Conservation (phyloP, 768 basidiomycete species). For the Neoboletus magnificus region DNA sequence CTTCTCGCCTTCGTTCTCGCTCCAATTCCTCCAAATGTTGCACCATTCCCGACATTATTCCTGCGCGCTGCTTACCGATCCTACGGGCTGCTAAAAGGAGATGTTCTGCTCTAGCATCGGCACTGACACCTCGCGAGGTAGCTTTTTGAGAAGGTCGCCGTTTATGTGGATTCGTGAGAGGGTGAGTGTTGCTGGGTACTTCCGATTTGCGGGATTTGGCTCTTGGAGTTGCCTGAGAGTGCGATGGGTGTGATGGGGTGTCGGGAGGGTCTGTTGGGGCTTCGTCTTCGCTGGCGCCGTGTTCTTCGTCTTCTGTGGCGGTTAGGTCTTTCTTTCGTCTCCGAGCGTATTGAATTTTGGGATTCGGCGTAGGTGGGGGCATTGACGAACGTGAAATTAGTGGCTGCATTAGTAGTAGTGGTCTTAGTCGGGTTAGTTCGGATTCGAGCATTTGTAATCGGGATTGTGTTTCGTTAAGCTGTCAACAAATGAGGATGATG, state of each 20-base stretch:
- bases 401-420: slow-evolving; percentile 66
- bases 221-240: slow-evolving; percentile 21
- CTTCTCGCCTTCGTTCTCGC: slow-evolving; percentile 27
- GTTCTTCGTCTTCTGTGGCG: slow-evolving; percentile 27
- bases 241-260: slow-evolving; percentile 14
- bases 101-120: slow-evolving; percentile 72
- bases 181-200: slow-evolving; percentile 5
- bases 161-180: slow-evolving; percentile 13
- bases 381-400: slow-evolving; percentile 26
- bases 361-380: slow-evolving; percentile 22
- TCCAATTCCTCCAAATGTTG: slow-evolving; percentile 34
- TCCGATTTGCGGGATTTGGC: slow-evolving; percentile 23
- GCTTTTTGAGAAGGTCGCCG: slow-evolving; percentile 28
- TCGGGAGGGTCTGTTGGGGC: slow-evolving; percentile 15
- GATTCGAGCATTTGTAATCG: slow-evolving; percentile 56
- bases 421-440: slow-evolving; percentile 63
- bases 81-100: slow-evolving; percentile 68
- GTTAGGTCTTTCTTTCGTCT: slow-evolving; percentile 27
- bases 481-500: slow-evolving; percentile 11
- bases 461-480: slow-evolving; percentile 59
- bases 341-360: slow-evolving; percentile 19
- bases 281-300: slow-evolving; percentile 27
- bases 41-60: slow-evolving; percentile 50
- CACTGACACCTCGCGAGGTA: slow-evolving; percentile 34
- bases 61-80: slow-evolving; percentile 60